Evolutionary conservation across 345 rosid species (phyloP).

Genomic region (Linum lewisii): DNA sequence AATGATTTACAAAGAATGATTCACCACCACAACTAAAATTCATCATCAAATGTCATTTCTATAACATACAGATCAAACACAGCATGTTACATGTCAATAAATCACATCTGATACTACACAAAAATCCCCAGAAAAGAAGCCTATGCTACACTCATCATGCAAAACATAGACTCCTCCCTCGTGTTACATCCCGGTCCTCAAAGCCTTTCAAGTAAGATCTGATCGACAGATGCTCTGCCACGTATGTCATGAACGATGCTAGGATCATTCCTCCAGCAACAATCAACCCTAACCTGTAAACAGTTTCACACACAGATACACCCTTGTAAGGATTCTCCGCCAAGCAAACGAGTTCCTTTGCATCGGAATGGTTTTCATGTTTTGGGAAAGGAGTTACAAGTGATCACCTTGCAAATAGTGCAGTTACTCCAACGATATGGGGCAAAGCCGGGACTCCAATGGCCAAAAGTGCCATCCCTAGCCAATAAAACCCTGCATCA

Average conservation of each 20-base stretch:
- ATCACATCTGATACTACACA: slow-evolving; percentile 6
- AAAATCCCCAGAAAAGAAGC: slow-evolving; percentile 3
- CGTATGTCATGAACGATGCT: slow-evolving; percentile 86
- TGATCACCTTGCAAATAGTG: slow-evolving; percentile 65
- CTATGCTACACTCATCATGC: slow-evolving; percentile 20
- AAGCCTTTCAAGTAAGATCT: slow-evolving; percentile 59
- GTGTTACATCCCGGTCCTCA: slow-evolving; percentile 46
- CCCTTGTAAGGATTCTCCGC: not conserved
- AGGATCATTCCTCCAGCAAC: slow-evolving; percentile 62
- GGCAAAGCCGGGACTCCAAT: slow-evolving; percentile 61
- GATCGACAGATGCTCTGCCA: slow-evolving; percentile 66
- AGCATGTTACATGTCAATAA: too few relatives aligned
- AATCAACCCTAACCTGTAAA: slow-evolving; percentile 91
- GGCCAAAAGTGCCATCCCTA: slow-evolving; percentile 67
- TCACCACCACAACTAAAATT: not conserved
- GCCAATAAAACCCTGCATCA: slow-evolving; percentile 52
- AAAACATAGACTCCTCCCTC: slow-evolving; percentile 38
- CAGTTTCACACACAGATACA: too few relatives aligned
- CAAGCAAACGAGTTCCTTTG: not conserved
- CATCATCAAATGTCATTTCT: slow-evolving; percentile 8
- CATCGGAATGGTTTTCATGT: too few relatives aligned
- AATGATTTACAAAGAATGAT: too few relatives aligned
- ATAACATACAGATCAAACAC: slow-evolving; percentile 24
- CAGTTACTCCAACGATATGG: slow-evolving; percentile 62
- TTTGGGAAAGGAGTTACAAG: slow-evolving; percentile 4